Evolutionary conservation across 495 filamentous ascomycete species (phyloP).

Genomic region (Aspergillus sparsus): DNA sequence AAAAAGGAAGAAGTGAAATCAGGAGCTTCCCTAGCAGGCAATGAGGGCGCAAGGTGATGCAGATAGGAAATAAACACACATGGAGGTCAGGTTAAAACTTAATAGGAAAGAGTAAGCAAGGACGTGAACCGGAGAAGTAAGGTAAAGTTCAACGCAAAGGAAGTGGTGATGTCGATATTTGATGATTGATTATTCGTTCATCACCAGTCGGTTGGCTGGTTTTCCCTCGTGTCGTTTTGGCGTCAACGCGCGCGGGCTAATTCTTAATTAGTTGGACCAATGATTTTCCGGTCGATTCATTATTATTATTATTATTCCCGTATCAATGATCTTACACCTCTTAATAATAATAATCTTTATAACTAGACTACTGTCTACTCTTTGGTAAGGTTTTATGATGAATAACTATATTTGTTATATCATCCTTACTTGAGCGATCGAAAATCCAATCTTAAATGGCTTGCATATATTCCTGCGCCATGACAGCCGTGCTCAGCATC

Average conservation of each 20-base stretch:
- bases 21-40: constrained; percentile 2
- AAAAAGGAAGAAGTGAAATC: background rate
- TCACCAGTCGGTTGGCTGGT: background rate
- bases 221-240: constrained; percentile 20
- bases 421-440: too few relatives aligned
- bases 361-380: background rate
- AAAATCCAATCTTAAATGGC: background rate
- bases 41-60: background rate
- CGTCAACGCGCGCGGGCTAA: constrained; percentile 16
- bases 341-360: background rate
- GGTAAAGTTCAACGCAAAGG: constrained; percentile 1
- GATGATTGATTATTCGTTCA: background rate
- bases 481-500: background rate
- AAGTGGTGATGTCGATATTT: constrained; percentile 17
- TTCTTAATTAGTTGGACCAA: constrained; percentile 13
- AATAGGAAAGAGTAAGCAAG: background rate
- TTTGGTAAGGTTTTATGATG: background rate
- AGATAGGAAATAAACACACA: background rate
- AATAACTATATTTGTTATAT: too few relatives aligned
- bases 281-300: background rate
- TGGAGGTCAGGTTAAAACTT: background rate
- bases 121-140: background rate
- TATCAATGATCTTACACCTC: background rate
- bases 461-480: background rate
- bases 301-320: background rate